These are phyloP conservation scores for Flaveria trinervia DNA, from an alignment of 129 eudicot genomes.

Conservation along the genomic window DNA sequence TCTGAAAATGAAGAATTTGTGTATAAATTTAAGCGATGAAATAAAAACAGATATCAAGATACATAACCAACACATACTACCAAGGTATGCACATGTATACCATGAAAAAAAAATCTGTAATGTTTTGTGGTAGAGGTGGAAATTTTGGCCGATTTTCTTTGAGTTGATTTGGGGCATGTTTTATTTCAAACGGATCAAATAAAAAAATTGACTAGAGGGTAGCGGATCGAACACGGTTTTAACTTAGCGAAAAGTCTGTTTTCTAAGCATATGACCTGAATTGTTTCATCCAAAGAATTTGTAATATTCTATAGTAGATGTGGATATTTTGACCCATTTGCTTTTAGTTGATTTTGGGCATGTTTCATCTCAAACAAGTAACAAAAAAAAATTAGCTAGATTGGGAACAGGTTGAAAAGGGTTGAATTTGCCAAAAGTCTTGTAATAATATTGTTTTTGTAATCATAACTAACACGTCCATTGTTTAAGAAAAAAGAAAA, in stretches of 20 bases:
- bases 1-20: slow-evolving; percentile 80
- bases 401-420: no score
- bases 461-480: not conserved
- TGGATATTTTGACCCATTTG: not conserved
- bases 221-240: not conserved
- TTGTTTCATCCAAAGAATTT: no score
- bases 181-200: not conserved
- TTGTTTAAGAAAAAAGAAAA: not conserved
- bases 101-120: not conserved
- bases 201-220: not conserved
- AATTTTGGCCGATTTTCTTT: not conserved
- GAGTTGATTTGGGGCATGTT: not conserved
- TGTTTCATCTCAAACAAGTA: no score
- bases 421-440: no score
- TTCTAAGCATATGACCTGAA: not conserved
- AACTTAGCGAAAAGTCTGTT: not conserved
- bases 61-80: slow-evolving; percentile 77
- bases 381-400: no score
- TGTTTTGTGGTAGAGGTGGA: not conserved
- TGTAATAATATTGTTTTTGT: no score
- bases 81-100: slow-evolving; percentile 55
- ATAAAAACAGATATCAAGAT: slow-evolving; percentile 75
- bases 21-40: slow-evolving; percentile 61
- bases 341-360: no score
- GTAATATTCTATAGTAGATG: no score